Base-by-base conservation (phyloP, 805 yeast species). In the Starmerella geochares region DNA sequence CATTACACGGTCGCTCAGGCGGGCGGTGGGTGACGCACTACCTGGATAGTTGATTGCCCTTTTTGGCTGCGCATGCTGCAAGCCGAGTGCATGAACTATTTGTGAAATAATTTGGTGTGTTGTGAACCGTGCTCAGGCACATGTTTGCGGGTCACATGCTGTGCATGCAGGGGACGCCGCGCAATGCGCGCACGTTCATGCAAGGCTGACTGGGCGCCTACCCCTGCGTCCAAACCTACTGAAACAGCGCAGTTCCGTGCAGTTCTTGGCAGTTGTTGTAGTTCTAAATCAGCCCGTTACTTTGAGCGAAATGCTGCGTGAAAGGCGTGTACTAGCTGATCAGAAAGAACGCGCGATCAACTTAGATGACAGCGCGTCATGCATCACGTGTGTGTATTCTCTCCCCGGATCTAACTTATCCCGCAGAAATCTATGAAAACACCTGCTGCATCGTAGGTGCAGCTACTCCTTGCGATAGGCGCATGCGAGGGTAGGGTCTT, bases 101-200 rank as follows among this genome's bases (percentile, higher is more conserved):
- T 11, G 29, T 11, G 11, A 11, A 11, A 8, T 27, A 8, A 8
- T 27, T 11, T 8, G 29, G 10, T 9, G 29, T 27, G 29, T 27
- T n/a, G 29, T 27, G 13, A 3, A 33, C 20, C 37, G 37, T 33
- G 37, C 37, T 16, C 37, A 33, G 37, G 37, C 21, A 33, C 37
- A 33, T 16, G 21, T n/a, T 33, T 33, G 37, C 37, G 21, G 4
- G 6, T n/a, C 37, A 33, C 37, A 13, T 33, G 19, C 7, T 16
- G 9, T 6, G 8, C 16, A 33, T 33, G 37, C 37, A 33, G 37
- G 37, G 37, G 37, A 33, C 37, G 37, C 37, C 37, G 37, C 37
- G 35, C 4, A 11, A 1, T 33, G 37, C 21, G 37, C 21, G 13
- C 37, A 33, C n/a, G 37, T 7, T 16, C 11, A 33, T 33, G 37